Evolutionary conservation across 805 yeast genomes (phyloP), one percentile per base, ranked within the genome.

Genomic region (Hanseniaspora mollemarum): DNA sequence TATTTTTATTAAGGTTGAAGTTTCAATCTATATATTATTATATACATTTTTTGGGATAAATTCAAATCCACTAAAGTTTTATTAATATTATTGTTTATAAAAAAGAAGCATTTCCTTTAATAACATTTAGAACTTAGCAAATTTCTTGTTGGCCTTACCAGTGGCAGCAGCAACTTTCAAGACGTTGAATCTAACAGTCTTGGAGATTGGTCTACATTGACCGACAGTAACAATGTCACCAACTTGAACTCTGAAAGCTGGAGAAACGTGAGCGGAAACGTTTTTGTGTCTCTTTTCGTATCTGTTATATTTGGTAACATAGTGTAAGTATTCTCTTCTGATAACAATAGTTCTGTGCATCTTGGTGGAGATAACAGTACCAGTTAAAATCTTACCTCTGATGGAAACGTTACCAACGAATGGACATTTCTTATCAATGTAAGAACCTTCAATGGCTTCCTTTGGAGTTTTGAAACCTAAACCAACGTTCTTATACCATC

Each of bases 271-370:
- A 68, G 96, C 99, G 73, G 99, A 94, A 60, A 92, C 81, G 83
- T 92, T 92, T 92, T 92, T 92, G 86, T 92, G 99, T 81, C 99
- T 87, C 86, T 92, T 92, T 81, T 92, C 99, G 86, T 87, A 92
- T 85, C 99, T 88, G 95, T 90, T 92, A 81, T 92, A 92, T 83
- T 92, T 92, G 76, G 97, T 95, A 74, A 92, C 85, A 80, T 87
- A 92, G 80, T 92, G 99, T 73, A 92, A 86, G 94, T 92, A 92
- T 72, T 92, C 97, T 80, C 99, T 90, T 83, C 98, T 88, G 80
- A 92, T 85, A 74, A 92, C 83, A 78, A 92, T 84, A 68, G 99
- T 92, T 81, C 99, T 92, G 94, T 92, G 98, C 98, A 92, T 92
- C 81, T 92, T 92, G 82, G 98, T 88, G 69, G 98, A 92, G 65